These are phyloP conservation scores for Phlebopus sp. DNA, from an alignment of 1,284 basidiomycete genomes.

Conservation along the genomic window DNA sequence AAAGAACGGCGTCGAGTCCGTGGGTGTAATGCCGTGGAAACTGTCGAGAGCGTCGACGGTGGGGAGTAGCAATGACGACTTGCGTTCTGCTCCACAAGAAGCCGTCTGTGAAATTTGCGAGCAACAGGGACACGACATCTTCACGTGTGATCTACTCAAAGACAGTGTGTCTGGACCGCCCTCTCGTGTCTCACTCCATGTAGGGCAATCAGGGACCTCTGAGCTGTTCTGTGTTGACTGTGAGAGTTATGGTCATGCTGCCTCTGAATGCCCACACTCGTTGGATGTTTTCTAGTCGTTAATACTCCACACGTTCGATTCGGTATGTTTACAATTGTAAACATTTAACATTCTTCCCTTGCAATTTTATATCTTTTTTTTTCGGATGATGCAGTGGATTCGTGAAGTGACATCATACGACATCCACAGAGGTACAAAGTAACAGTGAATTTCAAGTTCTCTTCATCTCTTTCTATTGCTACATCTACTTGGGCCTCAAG, in stretches of 20 bases:
- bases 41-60: slow-evolving; percentile 26
- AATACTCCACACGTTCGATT: background rate
- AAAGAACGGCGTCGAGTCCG: slow-evolving; percentile 45
- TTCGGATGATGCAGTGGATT: slow-evolving; percentile 5
- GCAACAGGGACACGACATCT: slow-evolving; percentile 77
- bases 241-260: slow-evolving; percentile 67
- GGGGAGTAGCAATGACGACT: slow-evolving; percentile 19
- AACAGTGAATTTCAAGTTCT: too few relatives aligned
- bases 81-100: slow-evolving; percentile 21
- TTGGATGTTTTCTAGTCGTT: slow-evolving; percentile 66
- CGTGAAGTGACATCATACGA: too few relatives aligned
- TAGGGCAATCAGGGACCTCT: slow-evolving; percentile 10
- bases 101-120: slow-evolving; percentile 83
- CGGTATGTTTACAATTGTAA: slow-evolving; percentile 2
- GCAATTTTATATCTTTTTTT: background rate
- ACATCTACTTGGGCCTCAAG: too few relatives aligned
- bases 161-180: slow-evolving; percentile 30
- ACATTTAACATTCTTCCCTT: background rate
- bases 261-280: slow-evolving; percentile 74
- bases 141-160: slow-evolving; percentile 66
- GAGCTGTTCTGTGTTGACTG: slow-evolving; percentile 73
- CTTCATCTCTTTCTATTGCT: too few relatives aligned
- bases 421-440: too few relatives aligned
- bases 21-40: slow-evolving; percentile 30
- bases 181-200: slow-evolving; percentile 9